Evolutionary conservation across 2,329 filamentous ascomycete species (phyloP).

Genomic region (Colletotrichum sp.): DNA sequence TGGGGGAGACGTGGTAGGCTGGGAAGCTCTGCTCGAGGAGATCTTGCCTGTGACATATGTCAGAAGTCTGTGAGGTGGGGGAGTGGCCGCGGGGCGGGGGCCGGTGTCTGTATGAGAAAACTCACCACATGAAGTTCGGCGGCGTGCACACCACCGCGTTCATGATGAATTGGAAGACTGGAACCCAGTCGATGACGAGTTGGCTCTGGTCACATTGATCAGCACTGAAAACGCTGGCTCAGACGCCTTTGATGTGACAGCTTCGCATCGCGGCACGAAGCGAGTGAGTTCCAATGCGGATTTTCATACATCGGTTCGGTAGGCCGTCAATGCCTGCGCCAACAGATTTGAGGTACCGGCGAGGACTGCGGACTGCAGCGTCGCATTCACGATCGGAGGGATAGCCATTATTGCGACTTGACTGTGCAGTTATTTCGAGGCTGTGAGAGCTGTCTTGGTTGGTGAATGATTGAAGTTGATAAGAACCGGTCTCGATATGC

Average conservation of each 20-base stretch:
- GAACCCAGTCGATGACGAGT: slow-evolving; percentile 66
- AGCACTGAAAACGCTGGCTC: not conserved
- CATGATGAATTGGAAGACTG: slow-evolving; percentile 77
- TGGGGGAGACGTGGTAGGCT: slow-evolving; percentile 56
- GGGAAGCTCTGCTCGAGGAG: slow-evolving; percentile 79
- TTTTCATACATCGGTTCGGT: slow-evolving; percentile 58
- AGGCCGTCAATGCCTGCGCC: slow-evolving; percentile 72
- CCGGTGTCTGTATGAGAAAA: not conserved
- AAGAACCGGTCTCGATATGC: not conserved
- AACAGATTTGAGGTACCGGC: slow-evolving; percentile 73
- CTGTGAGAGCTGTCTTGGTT: not conserved
- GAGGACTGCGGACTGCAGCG: slow-evolving; percentile 68
- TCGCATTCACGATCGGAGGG: slow-evolving; percentile 62
- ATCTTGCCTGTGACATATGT: slow-evolving; percentile 61
- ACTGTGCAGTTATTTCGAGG: not conserved
- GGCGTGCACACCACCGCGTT: slow-evolving; percentile 77
- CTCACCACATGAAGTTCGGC: slow-evolving; percentile 81
- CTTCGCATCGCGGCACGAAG: not conserved
- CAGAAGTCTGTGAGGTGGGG: not conserved
- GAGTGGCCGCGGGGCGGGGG: not conserved
- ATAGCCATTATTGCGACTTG: slow-evolving; percentile 31
- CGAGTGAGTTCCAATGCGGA: not conserved
- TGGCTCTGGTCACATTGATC: slow-evolving; percentile 47
- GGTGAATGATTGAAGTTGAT: not conserved
- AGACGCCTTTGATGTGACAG: not conserved